Evolutionary conservation across 2,329 filamentous ascomycete genomes (phyloP).

Genomic region (Sordariomycetes sp.): DNA sequence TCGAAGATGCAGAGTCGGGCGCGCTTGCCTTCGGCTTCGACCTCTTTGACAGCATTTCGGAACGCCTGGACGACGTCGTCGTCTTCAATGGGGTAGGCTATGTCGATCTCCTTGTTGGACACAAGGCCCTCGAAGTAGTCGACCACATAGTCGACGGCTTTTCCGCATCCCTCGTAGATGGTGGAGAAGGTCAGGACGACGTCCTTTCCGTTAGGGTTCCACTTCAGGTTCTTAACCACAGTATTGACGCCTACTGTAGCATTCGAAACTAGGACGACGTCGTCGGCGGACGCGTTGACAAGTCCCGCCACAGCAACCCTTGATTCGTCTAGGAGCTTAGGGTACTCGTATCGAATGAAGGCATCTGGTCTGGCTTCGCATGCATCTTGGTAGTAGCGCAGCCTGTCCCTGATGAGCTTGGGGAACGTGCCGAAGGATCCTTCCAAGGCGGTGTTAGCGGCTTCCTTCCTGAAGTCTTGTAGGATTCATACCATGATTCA

Average conservation of each 20-base stretch:
- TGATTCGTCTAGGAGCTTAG: conserved; percentile 46
- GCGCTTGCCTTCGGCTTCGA: conserved; percentile 41
- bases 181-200: conserved; percentile 69
- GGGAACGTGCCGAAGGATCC: conserved; percentile 76
- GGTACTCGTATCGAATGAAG: conserved; percentile 61
- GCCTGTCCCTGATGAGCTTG: conserved; percentile 39
- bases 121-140: conserved; percentile 44
- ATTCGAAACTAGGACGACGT: conserved; percentile 67
- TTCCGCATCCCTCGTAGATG: conserved; percentile 67
- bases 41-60: conserved; percentile 36
- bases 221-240: conserved; percentile 62
- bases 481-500: conserved; percentile 57
- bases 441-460: conserved; percentile 11
- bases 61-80: conserved; percentile 51
- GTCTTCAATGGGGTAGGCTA: conserved; percentile 59
- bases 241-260: conserved; percentile 52
- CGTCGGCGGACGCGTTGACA: conserved; percentile 50
- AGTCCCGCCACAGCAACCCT: conserved; percentile 51
- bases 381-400: conserved; percentile 51
- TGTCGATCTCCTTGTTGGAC: conserved; percentile 36
- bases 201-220: conserved; percentile 43
- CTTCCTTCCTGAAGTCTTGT: not conserved
- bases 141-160: conserved; percentile 55
- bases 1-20: conserved; percentile 55
- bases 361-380: conserved; percentile 58